Evolutionary conservation across 768 basidiomycete genomes (phyloP), one percentile per base, ranked within the genome.

Genomic region (Macrocybe gigantea): DNA sequence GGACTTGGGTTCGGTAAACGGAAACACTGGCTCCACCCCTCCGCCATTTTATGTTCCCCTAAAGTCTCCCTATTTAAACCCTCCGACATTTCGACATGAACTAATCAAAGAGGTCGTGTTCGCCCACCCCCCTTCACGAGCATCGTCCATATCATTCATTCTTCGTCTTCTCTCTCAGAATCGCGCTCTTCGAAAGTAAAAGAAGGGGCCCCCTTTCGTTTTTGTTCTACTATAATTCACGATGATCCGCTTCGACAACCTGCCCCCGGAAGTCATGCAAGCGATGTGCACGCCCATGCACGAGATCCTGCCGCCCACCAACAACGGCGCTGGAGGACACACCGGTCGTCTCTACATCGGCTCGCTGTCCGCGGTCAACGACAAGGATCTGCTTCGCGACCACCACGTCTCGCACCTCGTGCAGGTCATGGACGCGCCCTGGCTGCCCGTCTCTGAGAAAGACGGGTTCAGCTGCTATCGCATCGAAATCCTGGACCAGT

Each of bases 241-340:
- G 46, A 88, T 88, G 86, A 88, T 89, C 60, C 80, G 85, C 45
- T 88, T 88, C 72, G 85, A 88, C 62, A 77, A 72, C 47, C 69
- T 88, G 51, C 74, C 85, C 9, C 78, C 80, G 30, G 86, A 88
- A 56, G 83, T 88, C 42, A 80, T 85, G 75, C 83, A 87, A 62
- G 82, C 87, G 6, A 86, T 89, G 81, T 88, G 85, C 68, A 89
- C 86, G 0, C 87, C 87, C 0, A 88, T 89, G 87, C 86, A 89
- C 65, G 75, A 77, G 53, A 78, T 89, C 58, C 69, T 87, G 9
- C 49, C 72, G 0, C 73, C 76, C 32, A 64, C 67, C 38, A 42
- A 53, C 30, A 58, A 54, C 32, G 42, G 42, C 32, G 10, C 59
- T 62, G 12, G 49, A 56, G 5, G 54, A 59, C 38, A 45, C 22